Evolutionary conservation across 352 stramenopile genomes (phyloP).

Genomic region (Pythium rhizo-oryzae): DNA sequence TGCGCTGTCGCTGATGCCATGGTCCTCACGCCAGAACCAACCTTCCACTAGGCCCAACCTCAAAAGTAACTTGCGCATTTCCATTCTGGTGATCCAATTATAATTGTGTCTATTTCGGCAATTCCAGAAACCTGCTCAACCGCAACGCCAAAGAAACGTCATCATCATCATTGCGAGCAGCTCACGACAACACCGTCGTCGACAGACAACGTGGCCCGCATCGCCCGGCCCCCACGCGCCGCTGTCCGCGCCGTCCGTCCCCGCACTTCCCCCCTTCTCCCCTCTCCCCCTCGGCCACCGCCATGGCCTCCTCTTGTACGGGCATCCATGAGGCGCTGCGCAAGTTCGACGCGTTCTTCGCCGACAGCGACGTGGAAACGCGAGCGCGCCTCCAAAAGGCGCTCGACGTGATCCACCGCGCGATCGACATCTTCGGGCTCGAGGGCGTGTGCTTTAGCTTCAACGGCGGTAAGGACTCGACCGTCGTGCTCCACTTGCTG

Average conservation of each 20-base stretch:
- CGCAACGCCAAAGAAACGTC: slow-evolving; percentile 4
- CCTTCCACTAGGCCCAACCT: no score
- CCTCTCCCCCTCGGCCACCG: no score
- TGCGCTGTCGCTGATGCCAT: no score
- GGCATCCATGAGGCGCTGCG: slow-evolving; percentile 32
- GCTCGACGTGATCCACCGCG: slow-evolving; percentile 73
- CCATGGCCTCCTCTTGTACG: neutral
- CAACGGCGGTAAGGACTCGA: slow-evolving; percentile 94
- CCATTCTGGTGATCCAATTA: neutral
- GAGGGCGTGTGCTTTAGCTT: slow-evolving; percentile 89
- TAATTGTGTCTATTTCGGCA: slow-evolving; percentile 19
- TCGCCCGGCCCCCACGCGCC: neutral
- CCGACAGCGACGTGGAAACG: slow-evolving; percentile 41
- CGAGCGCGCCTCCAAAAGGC: slow-evolving; percentile 62
- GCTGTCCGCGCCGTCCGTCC: no score
- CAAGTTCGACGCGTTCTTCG: slow-evolving; percentile 73
- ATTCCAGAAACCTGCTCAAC: slow-evolving; percentile 23
- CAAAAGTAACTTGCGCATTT: no score
- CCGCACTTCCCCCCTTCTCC: neutral
- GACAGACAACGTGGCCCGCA: slow-evolving; percentile 2
- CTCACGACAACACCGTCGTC: neutral
- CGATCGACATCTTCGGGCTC: slow-evolving; percentile 80
- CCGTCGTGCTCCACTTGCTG: slow-evolving; percentile 90
- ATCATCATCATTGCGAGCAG: slow-evolving; percentile 20
- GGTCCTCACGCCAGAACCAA: no score